Evolutionary conservation across 495 filamentous ascomycete genomes (phyloP).

Genomic region (Neurospora sp.): DNA sequence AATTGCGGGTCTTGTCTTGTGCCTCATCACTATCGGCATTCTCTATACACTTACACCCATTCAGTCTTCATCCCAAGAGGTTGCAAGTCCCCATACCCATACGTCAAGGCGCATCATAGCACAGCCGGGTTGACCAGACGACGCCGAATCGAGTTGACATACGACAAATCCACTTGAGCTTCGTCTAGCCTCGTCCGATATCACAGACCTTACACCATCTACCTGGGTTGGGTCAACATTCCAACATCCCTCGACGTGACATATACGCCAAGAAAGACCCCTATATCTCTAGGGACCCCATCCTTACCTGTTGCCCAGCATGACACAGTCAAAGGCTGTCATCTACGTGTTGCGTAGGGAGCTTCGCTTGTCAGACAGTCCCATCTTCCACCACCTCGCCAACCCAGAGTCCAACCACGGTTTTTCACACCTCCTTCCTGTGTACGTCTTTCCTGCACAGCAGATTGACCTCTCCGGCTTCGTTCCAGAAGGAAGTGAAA

Average conservation of each 20-base stretch:
- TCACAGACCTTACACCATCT: neutral
- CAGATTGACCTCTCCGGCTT: slow-evolving; percentile 66
- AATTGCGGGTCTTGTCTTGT: neutral
- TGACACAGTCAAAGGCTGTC: slow-evolving; percentile 34
- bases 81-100: neutral
- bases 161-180: neutral
- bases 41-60: neutral
- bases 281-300: neutral
- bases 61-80: neutral
- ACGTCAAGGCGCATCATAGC: neutral
- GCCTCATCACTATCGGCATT: neutral
- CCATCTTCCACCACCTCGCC: slow-evolving; percentile 47
- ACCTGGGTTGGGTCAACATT: neutral
- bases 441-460: slow-evolving; percentile 53
- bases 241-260: neutral
- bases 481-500: slow-evolving; percentile 30
- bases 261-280: neutral
- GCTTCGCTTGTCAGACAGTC: slow-evolving; percentile 58
- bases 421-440: slow-evolving; percentile 56
- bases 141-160: neutral
- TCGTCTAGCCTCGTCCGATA: neutral
- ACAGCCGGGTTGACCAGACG: neutral
- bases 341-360: slow-evolving; percentile 58
- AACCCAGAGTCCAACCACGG: slow-evolving; percentile 28
- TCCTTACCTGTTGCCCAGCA: slow-evolving; percentile 6